phyloP scores from a whole-genome alignment of 768 basidiomycete species.

The Leucocoprinus leucothites region DNA sequence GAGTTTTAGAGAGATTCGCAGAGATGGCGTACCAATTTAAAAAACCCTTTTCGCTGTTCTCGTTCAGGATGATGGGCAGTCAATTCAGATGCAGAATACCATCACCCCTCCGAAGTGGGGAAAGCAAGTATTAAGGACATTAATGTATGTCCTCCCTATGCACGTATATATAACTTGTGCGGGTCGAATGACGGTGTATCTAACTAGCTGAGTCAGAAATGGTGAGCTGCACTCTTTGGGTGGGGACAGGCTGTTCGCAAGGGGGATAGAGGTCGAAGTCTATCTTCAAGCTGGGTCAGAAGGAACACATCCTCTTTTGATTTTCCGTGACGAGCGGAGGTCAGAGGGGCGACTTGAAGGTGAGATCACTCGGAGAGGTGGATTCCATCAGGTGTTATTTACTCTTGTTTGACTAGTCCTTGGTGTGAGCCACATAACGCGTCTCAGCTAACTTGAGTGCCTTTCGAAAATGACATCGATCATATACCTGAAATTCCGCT shows the following conservation, averaged over 20 bases:
- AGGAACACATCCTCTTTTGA: conserved; percentile 52
- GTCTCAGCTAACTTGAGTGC: no score
- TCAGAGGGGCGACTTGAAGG: conserved; percentile 63
- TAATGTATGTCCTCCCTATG: conserved; percentile 69
- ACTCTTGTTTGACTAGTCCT: not conserved
- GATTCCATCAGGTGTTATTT: not conserved
- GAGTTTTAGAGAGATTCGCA: no score
- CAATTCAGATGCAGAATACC: conserved; percentile 71
- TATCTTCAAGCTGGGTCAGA: conserved; percentile 54
- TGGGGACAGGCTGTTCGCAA: conserved; percentile 62
- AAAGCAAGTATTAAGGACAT: conserved; percentile 59
- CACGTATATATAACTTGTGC: conserved; percentile 70
- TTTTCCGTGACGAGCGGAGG: conserved; percentile 46
- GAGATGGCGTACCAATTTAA: conserved; percentile 64
- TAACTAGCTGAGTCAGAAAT: conserved; percentile 50
- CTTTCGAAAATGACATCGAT: no score
- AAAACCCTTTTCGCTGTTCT: conserved; percentile 84
- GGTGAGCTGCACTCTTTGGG: not conserved
- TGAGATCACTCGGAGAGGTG: conserved; percentile 51
- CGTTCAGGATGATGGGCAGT: conserved; percentile 75
- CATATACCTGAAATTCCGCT: no score
- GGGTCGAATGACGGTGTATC: conserved; percentile 79
- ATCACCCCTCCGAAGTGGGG: conserved; percentile 51
- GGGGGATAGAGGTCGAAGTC: conserved; percentile 65
- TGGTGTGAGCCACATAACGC: no score